phyloP scores from a whole-genome alignment of 108 stramenopile species.

The Skeletonema grethae region DNA sequence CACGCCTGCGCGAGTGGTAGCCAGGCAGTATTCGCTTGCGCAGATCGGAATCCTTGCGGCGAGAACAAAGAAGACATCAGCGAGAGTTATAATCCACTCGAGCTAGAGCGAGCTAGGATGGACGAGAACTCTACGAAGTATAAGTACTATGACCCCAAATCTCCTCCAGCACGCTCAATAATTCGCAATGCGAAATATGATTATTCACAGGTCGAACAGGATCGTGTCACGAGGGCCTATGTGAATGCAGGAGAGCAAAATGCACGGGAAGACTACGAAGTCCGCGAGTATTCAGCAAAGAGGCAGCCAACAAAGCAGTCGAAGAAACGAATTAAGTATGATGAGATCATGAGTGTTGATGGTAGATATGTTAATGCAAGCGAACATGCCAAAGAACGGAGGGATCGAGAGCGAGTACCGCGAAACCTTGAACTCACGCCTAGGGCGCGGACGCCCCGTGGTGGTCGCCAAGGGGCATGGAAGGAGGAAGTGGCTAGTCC shows the following conservation, averaged over 20 bases:
- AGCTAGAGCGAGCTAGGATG: not conserved
- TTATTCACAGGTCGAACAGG: not conserved
- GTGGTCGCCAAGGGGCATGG: not conserved
- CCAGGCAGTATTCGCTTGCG: not conserved
- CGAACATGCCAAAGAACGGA: not conserved
- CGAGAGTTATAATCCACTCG: not conserved
- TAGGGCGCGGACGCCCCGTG: not conserved
- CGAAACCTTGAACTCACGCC: conserved; percentile 7
- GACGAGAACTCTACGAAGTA: not conserved
- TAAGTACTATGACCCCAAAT: not conserved
- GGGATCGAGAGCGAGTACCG: not conserved
- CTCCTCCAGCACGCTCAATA: not conserved
- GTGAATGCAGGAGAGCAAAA: not conserved
- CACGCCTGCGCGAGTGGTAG: not conserved
- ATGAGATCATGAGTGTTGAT: conserved; percentile 7
- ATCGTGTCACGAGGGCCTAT: conserved; percentile 1
- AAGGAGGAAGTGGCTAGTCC: not conserved
- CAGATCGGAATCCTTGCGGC: not conserved
- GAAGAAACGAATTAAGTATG: not conserved
- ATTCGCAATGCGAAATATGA: not conserved
- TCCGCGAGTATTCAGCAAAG: not conserved
- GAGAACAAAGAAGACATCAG: not conserved
- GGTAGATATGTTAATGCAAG: not conserved
- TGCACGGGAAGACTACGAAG: not conserved
- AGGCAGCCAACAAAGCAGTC: not conserved